Percentiles rank a stretch among this genome's conserved stretches.
Evolutionary conservation across 1,139 yeast species (phyloP).

Genomic region (Yamadazyma dushanensis): DNA sequence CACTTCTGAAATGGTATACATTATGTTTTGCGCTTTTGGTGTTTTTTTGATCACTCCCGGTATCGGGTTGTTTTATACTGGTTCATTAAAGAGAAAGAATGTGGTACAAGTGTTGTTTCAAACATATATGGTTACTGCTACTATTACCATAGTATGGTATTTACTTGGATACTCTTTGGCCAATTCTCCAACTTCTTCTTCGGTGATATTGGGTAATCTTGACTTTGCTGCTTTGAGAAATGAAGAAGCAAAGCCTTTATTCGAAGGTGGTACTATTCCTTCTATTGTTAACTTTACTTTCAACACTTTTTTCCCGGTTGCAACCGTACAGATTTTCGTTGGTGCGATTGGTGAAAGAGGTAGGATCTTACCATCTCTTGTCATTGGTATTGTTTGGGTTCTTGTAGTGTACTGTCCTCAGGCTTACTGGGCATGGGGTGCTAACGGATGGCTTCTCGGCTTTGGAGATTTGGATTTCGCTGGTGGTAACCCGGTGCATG

Average conservation of each 20-base stretch:
- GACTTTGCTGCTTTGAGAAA: constrained; percentile 75
- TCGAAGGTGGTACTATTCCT: constrained; percentile 66
- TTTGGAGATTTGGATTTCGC: constrained; percentile 93
- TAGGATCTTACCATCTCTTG: constrained; percentile 90
- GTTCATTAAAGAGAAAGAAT: constrained; percentile 86
- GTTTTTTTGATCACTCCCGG: constrained; percentile 94
- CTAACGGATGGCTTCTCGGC: constrained; percentile 79
- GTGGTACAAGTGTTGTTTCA: constrained; percentile 91
- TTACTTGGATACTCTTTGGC: constrained; percentile 94
- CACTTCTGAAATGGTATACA: constrained; percentile 82
- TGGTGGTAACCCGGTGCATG: constrained; percentile 98
- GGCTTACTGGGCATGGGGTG: constrained; percentile 98
- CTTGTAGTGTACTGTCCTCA: constrained; percentile 91
- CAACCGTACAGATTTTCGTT: constrained; percentile 88
- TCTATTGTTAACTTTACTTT: constrained; percentile 64
- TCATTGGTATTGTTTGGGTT: constrained; percentile 85
- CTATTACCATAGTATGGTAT: constrained; percentile 89
- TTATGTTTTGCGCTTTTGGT: constrained; percentile 69
- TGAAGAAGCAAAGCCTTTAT: constrained; percentile 28
- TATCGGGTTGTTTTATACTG: constrained; percentile 85
- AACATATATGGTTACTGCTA: constrained; percentile 77
- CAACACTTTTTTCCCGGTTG: constrained; percentile 88
- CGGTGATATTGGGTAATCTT: constrained; percentile 75
- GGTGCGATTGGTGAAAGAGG: constrained; percentile 98
- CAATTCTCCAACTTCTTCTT: constrained; percentile 70